Evolutionary conservation across 176 grass and related monocot species (phyloP), one percentile per base, ranked within the genome.

Genomic region (Eremochloa ophiuroides): DNA sequence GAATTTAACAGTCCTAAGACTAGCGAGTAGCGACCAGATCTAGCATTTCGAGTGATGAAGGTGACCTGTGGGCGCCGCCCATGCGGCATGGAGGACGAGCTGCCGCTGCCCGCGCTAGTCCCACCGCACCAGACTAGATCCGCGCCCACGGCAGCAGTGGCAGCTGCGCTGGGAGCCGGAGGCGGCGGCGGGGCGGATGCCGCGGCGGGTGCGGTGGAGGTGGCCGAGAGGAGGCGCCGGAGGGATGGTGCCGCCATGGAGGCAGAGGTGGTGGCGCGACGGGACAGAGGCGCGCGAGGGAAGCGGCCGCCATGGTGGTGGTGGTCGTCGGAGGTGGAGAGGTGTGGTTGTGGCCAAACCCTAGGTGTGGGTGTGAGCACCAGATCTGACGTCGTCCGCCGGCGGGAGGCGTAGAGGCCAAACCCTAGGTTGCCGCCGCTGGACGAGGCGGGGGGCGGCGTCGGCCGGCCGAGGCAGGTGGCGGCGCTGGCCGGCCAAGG

Each of bases 81-180:
- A 98, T 65, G 90, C 84, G 47, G 93, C 93, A 67, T 95, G 96
- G 73, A 98, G 88, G 51, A 98, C 88, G 50, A 94, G 50, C 80
- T 83, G 81, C 22, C 95, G 64, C 75, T 98, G 95, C 46, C 95
- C 95, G 55, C 96, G 85, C 81, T 95, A 98, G 82, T 98, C 96
- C 96, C 93, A 98, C 67, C 85, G 81, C 78, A 91, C 87, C 62
- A n/a, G n/a, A n/a, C n/a, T n/a, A 79, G 96, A 91, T 98, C 93
- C 62, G 80, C 59, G 9, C 61, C 84, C 22, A 63, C 69, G 25
- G 47, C 20, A 7, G 63, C 53, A 8, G 87, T 38, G 0, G 62
- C n/a, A 11, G 84, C 30, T 3, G 80, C 27, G 35, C 25, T 69
- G 1, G 83, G 62, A n/a, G n/a, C n/a, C n/a, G n/a, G n/a, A 0